Evolutionary conservation across 2,329 filamentous ascomycete species (phyloP).

Genomic region (Pseudogymnoascus sp.): DNA sequence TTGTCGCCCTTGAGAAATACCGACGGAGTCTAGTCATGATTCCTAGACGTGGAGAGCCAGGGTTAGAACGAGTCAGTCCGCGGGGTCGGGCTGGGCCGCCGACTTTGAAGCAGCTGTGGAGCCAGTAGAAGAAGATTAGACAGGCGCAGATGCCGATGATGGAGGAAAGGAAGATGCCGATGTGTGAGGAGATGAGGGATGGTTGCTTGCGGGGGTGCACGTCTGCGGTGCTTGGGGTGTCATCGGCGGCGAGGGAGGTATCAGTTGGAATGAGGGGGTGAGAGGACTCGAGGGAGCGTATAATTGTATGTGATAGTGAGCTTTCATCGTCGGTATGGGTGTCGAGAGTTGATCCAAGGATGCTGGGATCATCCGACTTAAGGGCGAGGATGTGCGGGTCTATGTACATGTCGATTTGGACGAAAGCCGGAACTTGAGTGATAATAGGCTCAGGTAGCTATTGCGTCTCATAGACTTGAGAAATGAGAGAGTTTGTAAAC

Average conservation of each 20-base stretch:
- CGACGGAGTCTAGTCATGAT: background rate
- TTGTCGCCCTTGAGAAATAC: background rate
- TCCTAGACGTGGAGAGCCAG: background rate
- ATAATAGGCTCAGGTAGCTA: background rate
- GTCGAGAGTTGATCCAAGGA: background rate
- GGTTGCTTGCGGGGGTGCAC: background rate
- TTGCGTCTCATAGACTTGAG: background rate
- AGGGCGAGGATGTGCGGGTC: background rate
- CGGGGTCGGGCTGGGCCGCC: background rate
- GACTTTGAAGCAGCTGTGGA: background rate
- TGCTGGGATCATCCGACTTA: background rate
- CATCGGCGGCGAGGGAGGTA: background rate
- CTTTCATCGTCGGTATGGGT: background rate
- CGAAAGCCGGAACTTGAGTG: background rate
- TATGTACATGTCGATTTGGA: background rate
- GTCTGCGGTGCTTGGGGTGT: background rate
- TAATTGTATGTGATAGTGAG: background rate
- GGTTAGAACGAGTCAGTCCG: background rate
- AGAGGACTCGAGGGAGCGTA: background rate
- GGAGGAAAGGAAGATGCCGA: constrained; percentile 4
- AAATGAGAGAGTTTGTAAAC: background rate
- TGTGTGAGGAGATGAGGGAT: background rate
- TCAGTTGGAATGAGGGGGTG: background rate
- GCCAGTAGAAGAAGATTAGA: background rate
- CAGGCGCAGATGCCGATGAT: background rate